Base-by-base conservation (phyloP, 257 asterid species). In the Lithospermum erythrorhizon region DNA sequence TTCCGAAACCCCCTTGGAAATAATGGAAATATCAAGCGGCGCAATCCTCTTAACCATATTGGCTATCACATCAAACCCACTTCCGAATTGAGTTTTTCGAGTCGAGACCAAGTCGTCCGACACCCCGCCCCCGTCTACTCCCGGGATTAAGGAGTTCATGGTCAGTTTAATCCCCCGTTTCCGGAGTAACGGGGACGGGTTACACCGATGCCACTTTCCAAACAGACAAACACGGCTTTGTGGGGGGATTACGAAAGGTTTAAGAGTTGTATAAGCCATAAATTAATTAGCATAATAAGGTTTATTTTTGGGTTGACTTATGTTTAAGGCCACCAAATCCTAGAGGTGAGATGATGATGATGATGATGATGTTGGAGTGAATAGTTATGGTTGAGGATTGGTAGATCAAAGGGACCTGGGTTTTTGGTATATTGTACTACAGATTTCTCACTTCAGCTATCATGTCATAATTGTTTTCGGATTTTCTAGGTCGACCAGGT, bases 61-160 rank as follows among this genome's bases (percentile, higher is more conserved):
- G 19, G 97, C 98, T 59, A 91, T 74, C 9, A 86, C 98, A 29
- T 87, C 76, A 82, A 91, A 88, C 76, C 86, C 98, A 29, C 89
- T 81, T 48, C 95, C 79, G 61, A 84, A 88, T 2, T 79, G 83
- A 2, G 94, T 79, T 65, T 86, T 88, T 48, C 82, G 80, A 55
- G 95, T 91, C 65, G 97, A 91, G 6, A 91, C 95, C 62, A 88
- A 88, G 70, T 91, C 98, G 68, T 91, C 98, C 29, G 95, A 83
- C 54, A 88, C 95, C 47, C 98, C 98, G 21, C 98, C 97, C 6
- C 98, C 95, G 62, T 88, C 98, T 19, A 91, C 90, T 16, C 97
- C 98, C 21, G 97, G 81, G 37, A 91, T 73, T 22, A 91, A 70
- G 66, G 95, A 91, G 67, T 73, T 61, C 22, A 80, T 72, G 73